Percentiles rank a stretch among this genome's conserved stretches.
These are phyloP conservation scores for Inonotus obliquus DNA, from an alignment of 1,284 basidiomycete genomes.

Conservation along the genomic window DNA sequence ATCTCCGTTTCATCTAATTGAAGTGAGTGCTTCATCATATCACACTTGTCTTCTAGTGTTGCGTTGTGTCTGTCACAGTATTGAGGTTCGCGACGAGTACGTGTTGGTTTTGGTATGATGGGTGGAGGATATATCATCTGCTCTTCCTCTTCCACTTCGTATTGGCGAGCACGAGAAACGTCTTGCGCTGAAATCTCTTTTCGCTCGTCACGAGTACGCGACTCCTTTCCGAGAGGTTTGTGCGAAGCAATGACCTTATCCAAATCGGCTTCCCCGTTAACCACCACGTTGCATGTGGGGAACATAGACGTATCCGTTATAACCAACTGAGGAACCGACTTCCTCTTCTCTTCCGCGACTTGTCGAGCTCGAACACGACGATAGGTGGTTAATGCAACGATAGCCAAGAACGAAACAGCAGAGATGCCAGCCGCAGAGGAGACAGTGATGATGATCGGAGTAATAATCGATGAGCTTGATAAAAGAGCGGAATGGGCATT, in stretches of 20 bases:
- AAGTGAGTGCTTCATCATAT: background rate
- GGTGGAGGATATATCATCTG: background rate
- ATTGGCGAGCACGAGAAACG: too few species aligned
- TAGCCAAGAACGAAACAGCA: slow-evolving; percentile 1
- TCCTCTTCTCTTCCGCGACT: background rate
- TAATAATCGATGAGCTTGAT: slow-evolving; percentile 3
- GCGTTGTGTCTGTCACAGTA: too few species aligned
- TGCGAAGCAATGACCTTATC: slow-evolving; percentile 14
- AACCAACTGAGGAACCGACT: slow-evolving; percentile 3
- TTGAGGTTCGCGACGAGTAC: too few species aligned
- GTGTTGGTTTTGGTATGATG: background rate
- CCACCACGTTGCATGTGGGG: slow-evolving; percentile 10
- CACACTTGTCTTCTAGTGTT: background rate
- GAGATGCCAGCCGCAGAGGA: slow-evolving; percentile 6
- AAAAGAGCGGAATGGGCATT: slow-evolving; percentile 12
- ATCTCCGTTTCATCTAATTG: background rate
- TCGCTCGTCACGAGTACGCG: background rate
- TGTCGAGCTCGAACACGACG: slow-evolving; percentile 2
- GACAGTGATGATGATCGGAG: slow-evolving; percentile 4
- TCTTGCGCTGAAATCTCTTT: background rate
- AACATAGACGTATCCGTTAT: slow-evolving; percentile 17
- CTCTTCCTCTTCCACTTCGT: background rate
- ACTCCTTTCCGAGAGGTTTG: slow-evolving; percentile 9
- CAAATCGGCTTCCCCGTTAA: slow-evolving; percentile 7
- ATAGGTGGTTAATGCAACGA: background rate